Evolutionary conservation across 2,329 filamentous ascomycete species (phyloP).

Genomic region (Sporothrix curviconia): DNA sequence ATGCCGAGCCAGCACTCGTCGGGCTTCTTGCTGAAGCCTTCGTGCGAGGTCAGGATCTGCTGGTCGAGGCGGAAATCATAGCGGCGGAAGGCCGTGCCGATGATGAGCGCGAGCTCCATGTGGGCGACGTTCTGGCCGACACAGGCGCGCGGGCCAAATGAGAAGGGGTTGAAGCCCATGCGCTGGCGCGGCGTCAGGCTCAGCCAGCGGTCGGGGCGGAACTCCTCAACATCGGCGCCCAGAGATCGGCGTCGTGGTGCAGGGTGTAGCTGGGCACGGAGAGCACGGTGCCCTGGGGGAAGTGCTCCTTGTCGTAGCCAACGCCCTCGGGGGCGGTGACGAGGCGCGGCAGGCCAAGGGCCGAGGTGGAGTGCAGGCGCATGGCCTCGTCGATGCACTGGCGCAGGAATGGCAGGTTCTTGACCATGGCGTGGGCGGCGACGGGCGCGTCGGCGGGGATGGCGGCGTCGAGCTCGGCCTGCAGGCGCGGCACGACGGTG

Average conservation of each 20-base stretch:
- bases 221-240: slow-evolving; percentile 24
- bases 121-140: slow-evolving; percentile 18
- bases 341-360: slow-evolving; percentile 16
- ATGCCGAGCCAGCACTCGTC: slow-evolving; percentile 16
- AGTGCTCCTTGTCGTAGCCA: slow-evolving; percentile 4
- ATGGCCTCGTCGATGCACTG: slow-evolving; percentile 18
- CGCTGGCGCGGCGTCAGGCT: slow-evolving; percentile 14
- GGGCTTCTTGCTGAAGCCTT: slow-evolving; percentile 18
- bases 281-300: slow-evolving; percentile 16
- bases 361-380: slow-evolving; percentile 17
- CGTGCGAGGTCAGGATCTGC: slow-evolving; percentile 8
- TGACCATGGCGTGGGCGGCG: slow-evolving; percentile 10
- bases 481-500: slow-evolving; percentile 11
- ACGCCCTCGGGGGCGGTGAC: slow-evolving; percentile 16
- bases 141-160: slow-evolving; percentile 16
- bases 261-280: slow-evolving; percentile 16
- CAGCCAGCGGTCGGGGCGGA: slow-evolving; percentile 24
- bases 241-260: slow-evolving; percentile 20
- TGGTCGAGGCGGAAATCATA: slow-evolving; percentile 16
- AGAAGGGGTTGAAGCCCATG: slow-evolving; percentile 17
- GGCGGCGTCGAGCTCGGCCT: slow-evolving; percentile 15
- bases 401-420: slow-evolving; percentile 13
- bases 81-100: slow-evolving; percentile 16
- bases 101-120: slow-evolving; percentile 17
- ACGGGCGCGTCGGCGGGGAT: slow-evolving; percentile 1